Base-by-base conservation (phyloP, 176 grass and related monocot species). In the Areca catechu region DNA sequence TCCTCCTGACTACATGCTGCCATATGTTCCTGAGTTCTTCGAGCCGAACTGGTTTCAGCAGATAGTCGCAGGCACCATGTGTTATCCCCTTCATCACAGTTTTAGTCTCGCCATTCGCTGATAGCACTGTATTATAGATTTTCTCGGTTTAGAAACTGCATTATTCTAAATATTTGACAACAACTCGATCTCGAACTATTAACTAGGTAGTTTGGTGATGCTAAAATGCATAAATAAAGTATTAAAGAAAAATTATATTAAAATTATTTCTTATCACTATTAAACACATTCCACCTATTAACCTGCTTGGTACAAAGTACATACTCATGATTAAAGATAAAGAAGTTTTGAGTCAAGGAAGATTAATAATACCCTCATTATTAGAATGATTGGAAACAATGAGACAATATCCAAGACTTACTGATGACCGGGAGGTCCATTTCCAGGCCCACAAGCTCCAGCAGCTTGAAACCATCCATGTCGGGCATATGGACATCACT, bases 341-440 rank as follows among this genome's bases (percentile, higher is more conserved):
- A 43, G 10, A 12, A 12, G 9, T 10, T 43, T 43, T 43, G 9
- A 43, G 10, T 43, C 34, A 43, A 43, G 14, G 34, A 14, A 43
- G 2, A 10, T 14, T 43, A 43, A 43, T 12, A 10, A 12, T 27
- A 5, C 1, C 16, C 23, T 25, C 0, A 24, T 58, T 5, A 29
- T 58, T 16, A 17, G 24, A 16, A 58, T 17, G 20, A 23, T 57
- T 16, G 16, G 24, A 29, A 15, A 57, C 22, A 57, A 16, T 7
- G 16, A 25, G 23, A 58, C 16, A 43, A 52, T 17, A 73, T 15
- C 59, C 47, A 57, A 0, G 51, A 63, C 93, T 87, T 85, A 96
- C 92, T 82, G 37, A 96, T 96, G 49, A 96, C 77, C 69, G 93
- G 93, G 67, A 98, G 88, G 50, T 98, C 93, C 88, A 98, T 89